Base-by-base conservation (phyloP, 2,329 filamentous ascomycete species). In the Coniochaeta sp. region DNA sequence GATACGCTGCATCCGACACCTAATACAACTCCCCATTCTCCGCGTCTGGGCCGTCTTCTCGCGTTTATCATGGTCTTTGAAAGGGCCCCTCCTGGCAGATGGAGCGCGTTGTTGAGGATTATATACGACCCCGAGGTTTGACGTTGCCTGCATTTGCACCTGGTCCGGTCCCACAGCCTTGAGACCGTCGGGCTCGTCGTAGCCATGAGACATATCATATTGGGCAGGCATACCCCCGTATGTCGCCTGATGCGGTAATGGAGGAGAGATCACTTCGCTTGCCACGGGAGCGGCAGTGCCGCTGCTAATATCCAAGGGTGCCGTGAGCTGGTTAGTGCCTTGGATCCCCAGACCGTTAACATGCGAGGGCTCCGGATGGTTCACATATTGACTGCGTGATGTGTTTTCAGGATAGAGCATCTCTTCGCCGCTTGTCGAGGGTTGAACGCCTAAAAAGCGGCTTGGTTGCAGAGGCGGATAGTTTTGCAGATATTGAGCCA, bases 1-100 rank as follows among this genome's bases (percentile, higher is more conserved):
- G 65, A 86, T 85, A 50, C 83, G 77, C 64, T 86, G 84, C 81
- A 86, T 85, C 57, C 81, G 77, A 63, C 84, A 87, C 52, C 83
- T 76, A 61, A 86, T 80, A 65, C 84, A 87, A 22, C 81, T 84
- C 9, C 82, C 83, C 19, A 83, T 80, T 59, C 79, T 81, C 61
- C 84, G 76, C 2, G 83, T 86, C 60, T 79, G 74, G 0, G 84
- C 84, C 0, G 83, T 86, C 63, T 79, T 74, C 62, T 82, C 75
- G 26, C 82, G 77, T 32, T 79, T 74, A 10, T 71, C 72, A n/a
- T 75, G 73, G 58, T 82, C 79, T 61, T 77, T 81, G 70, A 86
- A 86, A 2, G 82, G 83, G 0, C 81, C 82, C 12, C 82, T 75
- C 59, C 74, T 75, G 8, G 75, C 71, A 7, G 75, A 69, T 8